Conservation (phyloP, 78 protist species). For the Neovahlkampfia damariscottae region DNA sequence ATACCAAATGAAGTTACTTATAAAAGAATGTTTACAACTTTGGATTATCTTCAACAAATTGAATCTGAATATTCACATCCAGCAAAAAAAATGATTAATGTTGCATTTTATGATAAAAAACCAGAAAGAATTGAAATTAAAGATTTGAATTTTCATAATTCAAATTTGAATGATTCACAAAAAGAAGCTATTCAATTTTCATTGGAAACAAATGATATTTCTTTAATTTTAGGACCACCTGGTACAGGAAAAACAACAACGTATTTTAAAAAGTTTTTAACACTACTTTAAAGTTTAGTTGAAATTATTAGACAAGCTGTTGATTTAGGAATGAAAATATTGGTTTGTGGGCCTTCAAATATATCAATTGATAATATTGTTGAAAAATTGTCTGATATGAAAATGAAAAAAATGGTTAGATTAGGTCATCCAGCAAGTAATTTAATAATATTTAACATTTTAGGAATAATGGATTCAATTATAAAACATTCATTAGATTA, state of each 20-base stretch:
- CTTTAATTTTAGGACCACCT: constrained; percentile 78
- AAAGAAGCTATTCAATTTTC: constrained; percentile 34
- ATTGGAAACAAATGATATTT: constrained; percentile 34
- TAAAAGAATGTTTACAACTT: constrained; percentile 26
- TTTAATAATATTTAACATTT: too few relatives aligned
- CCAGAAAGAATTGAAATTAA: neutral
- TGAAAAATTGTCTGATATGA: constrained; percentile 3
- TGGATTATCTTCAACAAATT: constrained; percentile 10
- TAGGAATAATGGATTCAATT: constrained; percentile 43
- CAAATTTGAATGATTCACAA: constrained; percentile 33
- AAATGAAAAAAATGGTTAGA: constrained; percentile 24
- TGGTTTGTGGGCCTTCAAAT: constrained; percentile 70
- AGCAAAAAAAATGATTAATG: neutral
- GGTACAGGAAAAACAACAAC: constrained; percentile 73
- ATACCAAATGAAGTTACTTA: constrained; percentile 52
- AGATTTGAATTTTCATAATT: neutral
- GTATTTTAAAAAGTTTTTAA: neutral
- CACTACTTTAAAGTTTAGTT: constrained; percentile 29
- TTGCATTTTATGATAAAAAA: neutral
- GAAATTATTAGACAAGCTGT: constrained; percentile 53
- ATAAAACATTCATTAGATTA: constrained; percentile 37
- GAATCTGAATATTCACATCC: neutral
- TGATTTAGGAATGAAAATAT: constrained; percentile 33
- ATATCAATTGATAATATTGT: constrained; percentile 54
- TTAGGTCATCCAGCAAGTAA: constrained; percentile 84